These are phyloP conservation scores for Suhomyces sp. DNA, from an alignment of 805 yeast genomes.

Conservation along the genomic window DNA sequence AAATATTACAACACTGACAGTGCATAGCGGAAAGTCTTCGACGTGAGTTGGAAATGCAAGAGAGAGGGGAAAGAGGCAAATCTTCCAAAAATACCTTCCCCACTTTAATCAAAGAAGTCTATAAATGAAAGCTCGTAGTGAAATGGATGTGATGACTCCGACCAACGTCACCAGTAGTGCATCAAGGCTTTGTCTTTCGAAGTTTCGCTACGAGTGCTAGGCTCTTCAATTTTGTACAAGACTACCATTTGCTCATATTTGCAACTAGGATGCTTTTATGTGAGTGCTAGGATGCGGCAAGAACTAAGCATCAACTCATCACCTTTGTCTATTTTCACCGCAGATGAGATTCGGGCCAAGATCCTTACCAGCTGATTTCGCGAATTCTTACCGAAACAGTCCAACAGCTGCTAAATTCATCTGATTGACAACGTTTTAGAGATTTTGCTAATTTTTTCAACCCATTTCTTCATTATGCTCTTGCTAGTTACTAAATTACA, in stretches of 20 bases:
- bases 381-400: not conserved
- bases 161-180: no score
- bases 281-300: not conserved
- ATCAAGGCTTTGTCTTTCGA: no score
- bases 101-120: not conserved
- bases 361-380: not conserved
- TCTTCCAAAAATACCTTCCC: not conserved
- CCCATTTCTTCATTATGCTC: no score
- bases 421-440: not conserved
- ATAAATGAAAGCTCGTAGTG: not conserved
- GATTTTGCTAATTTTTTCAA: no score
- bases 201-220: no score
- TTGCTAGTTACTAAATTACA: not conserved
- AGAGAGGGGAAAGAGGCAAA: not conserved
- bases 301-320: not conserved
- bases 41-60: not conserved
- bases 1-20: not conserved
- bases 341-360: not conserved
- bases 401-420: not conserved
- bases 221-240: no score
- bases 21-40: not conserved
- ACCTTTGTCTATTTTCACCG: not conserved
- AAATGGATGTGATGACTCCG: not conserved
- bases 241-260: not conserved
- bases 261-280: not conserved